Conservation (phyloP, 371 early-diverging fungal species). For the Mucor ambiguus region DNA sequence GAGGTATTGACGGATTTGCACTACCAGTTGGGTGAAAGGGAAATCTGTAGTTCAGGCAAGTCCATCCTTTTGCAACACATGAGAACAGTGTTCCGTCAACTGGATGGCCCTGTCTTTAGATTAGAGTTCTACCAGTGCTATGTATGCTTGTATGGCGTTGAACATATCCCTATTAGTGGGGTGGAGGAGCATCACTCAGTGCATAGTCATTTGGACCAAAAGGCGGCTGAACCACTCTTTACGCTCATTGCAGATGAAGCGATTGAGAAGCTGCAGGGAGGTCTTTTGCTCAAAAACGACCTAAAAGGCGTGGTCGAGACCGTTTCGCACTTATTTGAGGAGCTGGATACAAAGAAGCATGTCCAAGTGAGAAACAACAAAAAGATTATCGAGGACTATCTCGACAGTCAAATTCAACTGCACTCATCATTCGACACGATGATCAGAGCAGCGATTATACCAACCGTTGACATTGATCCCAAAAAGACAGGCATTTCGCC, state of each 20-base stretch:
- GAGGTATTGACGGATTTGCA: slow-evolving; percentile 58
- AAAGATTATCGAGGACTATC: slow-evolving; percentile 18
- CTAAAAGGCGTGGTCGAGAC: slow-evolving; percentile 62
- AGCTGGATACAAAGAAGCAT: slow-evolving; percentile 51
- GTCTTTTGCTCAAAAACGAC: slow-evolving; percentile 49
- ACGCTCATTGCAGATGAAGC: slow-evolving; percentile 47
- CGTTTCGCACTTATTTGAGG: slow-evolving; percentile 53
- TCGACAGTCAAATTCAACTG: slow-evolving; percentile 16
- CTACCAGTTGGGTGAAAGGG: slow-evolving; percentile 68
- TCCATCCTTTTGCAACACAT: slow-evolving; percentile 50
- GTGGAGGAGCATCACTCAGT: slow-evolving; percentile 59
- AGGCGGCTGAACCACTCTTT: slow-evolving; percentile 60
- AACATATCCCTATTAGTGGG: slow-evolving; percentile 51
- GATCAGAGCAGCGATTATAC: slow-evolving; percentile 21
- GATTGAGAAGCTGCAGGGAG: slow-evolving; percentile 40
- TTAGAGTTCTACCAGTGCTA: slow-evolving; percentile 67
- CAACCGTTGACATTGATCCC: slow-evolving; percentile 14
- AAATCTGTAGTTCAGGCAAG: slow-evolving; percentile 60
- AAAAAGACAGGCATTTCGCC: slow-evolving; percentile 29
- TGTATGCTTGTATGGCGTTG: slow-evolving; percentile 67
- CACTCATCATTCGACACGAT: slow-evolving; percentile 18
- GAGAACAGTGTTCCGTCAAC: slow-evolving; percentile 17
- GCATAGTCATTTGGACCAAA: slow-evolving; percentile 49
- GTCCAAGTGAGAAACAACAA: slow-evolving; percentile 16
- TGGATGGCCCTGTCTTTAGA: slow-evolving; percentile 26